A percentile compares a stretch with the other conserved stretches of the same genome.
phyloP scores from a whole-genome alignment of 495 filamentous ascomycete species.

The Aspergillus bridgeri region DNA sequence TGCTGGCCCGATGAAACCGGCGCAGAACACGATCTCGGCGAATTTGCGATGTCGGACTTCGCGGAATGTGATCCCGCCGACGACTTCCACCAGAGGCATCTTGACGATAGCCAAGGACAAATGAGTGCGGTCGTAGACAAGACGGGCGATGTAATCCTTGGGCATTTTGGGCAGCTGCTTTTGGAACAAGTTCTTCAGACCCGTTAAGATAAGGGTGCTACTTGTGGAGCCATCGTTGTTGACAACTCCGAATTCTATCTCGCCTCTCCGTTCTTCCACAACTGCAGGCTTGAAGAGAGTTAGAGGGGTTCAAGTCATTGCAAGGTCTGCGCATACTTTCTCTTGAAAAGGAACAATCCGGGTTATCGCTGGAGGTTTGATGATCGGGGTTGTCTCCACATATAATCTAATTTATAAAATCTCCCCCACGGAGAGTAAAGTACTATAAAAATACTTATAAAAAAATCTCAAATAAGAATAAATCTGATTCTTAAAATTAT shows the following conservation, averaged over 20 bases:
- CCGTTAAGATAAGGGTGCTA: constrained; percentile 92
- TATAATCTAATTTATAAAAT: too few relatives aligned
- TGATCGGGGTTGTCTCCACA: background rate
- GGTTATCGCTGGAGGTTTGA: constrained; percentile 3
- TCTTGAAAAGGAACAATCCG: constrained; percentile 73
- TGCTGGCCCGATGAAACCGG: constrained; percentile 97
- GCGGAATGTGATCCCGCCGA: constrained; percentile 95
- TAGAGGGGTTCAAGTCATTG: background rate
- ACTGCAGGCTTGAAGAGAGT: constrained; percentile 65
- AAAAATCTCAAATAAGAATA: too few relatives aligned
- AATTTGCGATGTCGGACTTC: constrained; percentile 91
- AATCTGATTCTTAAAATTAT: too few relatives aligned
- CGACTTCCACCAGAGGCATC: constrained; percentile 88
- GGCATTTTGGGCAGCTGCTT: constrained; percentile 99
- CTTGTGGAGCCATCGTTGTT: constrained; percentile 90
- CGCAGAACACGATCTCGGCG: constrained; percentile 98
- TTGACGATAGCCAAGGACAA: constrained; percentile 95
- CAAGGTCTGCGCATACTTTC: constrained; percentile 53
- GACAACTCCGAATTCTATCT: constrained; percentile 95
- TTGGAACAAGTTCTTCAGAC: constrained; percentile 96
- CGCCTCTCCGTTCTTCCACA: constrained; percentile 87
- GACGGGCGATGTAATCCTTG: constrained; percentile 96
- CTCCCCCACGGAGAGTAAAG: too few relatives aligned
- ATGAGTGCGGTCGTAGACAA: constrained; percentile 96
- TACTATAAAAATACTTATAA: too few relatives aligned